These are phyloP conservation scores for Gloeostereum incarnatum DNA, from an alignment of 768 basidiomycete genomes.

Conservation along the genomic window DNA sequence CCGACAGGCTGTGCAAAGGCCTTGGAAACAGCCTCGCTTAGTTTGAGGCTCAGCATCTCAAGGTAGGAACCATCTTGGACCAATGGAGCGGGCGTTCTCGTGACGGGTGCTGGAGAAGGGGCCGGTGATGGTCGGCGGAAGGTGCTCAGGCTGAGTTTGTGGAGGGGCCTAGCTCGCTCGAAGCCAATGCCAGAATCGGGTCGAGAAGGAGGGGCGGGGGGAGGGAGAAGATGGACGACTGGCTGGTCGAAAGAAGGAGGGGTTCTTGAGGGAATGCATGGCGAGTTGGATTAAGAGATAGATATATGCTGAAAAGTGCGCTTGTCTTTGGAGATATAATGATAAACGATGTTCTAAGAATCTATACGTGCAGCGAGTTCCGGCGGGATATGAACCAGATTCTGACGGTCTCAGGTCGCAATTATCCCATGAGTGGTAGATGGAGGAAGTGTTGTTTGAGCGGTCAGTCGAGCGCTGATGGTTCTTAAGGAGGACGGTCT, in stretches of 20 bases:
- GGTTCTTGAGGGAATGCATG: slow-evolving; percentile 64
- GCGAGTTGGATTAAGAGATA: slow-evolving; percentile 12
- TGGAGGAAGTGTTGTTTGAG: slow-evolving; percentile 4
- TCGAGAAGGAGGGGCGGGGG: slow-evolving; percentile 26
- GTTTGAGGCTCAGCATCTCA: slow-evolving; percentile 63
- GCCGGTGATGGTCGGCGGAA: slow-evolving; percentile 52
- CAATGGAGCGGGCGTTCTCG: slow-evolving; percentile 31
- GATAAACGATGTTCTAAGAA: slow-evolving; percentile 15
- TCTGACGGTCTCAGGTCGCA: slow-evolving; percentile 17
- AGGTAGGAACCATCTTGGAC: slow-evolving; percentile 77
- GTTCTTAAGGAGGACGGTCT: slow-evolving; percentile 71
- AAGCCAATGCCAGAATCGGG: slow-evolving; percentile 25
- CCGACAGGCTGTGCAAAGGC: slow-evolving; percentile 60
- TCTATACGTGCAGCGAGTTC: slow-evolving; percentile 23
- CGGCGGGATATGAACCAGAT: slow-evolving; percentile 29
- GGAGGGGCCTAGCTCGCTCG: slow-evolving; percentile 45
- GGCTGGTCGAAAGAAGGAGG: slow-evolving; percentile 54
- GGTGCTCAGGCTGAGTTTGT: slow-evolving; percentile 48
- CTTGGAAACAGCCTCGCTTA: slow-evolving; percentile 77
- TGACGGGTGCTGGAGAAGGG: slow-evolving; percentile 20
- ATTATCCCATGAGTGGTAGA: slow-evolving; percentile 34
- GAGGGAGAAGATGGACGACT: slow-evolving; percentile 59
- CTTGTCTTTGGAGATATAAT: slow-evolving; percentile 8
- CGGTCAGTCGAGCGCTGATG: neutral
- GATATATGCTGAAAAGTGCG: neutral